phyloP scores from a whole-genome alignment of 1,139 yeast genomes.

The Geotrichum klebahnii region DNA sequence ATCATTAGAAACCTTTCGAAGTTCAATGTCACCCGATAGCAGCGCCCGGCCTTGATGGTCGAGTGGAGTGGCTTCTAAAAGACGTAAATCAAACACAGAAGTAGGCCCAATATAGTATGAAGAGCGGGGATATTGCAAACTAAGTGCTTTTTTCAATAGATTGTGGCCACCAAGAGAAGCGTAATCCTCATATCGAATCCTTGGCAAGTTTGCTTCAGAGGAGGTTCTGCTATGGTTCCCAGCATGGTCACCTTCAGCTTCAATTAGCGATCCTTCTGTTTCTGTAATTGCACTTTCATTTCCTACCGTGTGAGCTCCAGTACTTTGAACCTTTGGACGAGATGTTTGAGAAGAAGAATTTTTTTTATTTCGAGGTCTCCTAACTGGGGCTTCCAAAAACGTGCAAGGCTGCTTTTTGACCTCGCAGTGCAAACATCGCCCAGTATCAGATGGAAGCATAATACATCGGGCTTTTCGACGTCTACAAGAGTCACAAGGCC shows the following conservation, averaged over 20 bases:
- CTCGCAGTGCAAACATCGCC: conserved; percentile 38
- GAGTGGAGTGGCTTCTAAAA: conserved; percentile 34
- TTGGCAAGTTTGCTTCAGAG: conserved; percentile 12
- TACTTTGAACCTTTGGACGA: no score
- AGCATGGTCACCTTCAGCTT: conserved; percentile 5
- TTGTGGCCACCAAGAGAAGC: conserved; percentile 39
- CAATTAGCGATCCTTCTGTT: conserved; percentile 16
- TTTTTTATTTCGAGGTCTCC: conserved; percentile 24
- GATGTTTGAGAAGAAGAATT: conserved; percentile 2
- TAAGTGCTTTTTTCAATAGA: conserved; percentile 40
- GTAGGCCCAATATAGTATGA: conserved; percentile 40
- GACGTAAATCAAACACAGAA: conserved; percentile 37
- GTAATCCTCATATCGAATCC: conserved; percentile 38
- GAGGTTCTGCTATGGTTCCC: not conserved
- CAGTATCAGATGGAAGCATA: conserved; percentile 35
- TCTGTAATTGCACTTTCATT: not conserved
- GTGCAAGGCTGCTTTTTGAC: conserved; percentile 38
- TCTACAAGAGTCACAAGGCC: conserved; percentile 37
- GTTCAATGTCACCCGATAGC: conserved; percentile 35
- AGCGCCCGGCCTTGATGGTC: conserved; percentile 38
- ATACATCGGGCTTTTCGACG: conserved; percentile 40
- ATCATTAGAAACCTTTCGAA: conserved; percentile 39
- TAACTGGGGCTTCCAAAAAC: conserved; percentile 35
- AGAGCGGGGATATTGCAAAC: conserved; percentile 42
- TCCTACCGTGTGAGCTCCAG: not conserved